Percentiles rank a stretch among this genome's conserved stretches.
Conservation (phyloP, 352 stramenopile species). For the Globisporangium megalacanthum region DNA sequence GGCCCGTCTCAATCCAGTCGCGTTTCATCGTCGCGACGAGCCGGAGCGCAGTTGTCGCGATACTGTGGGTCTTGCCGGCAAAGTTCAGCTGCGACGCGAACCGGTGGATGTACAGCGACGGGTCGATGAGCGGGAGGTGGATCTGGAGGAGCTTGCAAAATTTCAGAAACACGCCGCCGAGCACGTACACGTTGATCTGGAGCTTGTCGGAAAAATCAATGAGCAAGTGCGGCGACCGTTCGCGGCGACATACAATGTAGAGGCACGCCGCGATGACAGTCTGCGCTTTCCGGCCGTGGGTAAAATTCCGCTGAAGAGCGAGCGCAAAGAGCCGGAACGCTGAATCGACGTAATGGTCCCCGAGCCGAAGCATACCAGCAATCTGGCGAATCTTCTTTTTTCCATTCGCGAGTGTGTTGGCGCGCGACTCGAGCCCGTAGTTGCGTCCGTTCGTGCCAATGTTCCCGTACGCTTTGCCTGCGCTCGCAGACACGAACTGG, state of each 20-base stretch:
- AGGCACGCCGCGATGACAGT: conserved; percentile 97
- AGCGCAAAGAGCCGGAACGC: conserved; percentile 95
- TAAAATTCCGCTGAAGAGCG: conserved; percentile 97
- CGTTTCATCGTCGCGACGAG: conserved; percentile 97
- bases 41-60: conserved; percentile 94
- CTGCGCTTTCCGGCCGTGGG: conserved; percentile 92
- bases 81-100: conserved; percentile 98
- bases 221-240: conserved; percentile 98
- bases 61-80: conserved; percentile 89
- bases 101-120: conserved; percentile 97
- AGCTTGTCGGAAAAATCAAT: conserved; percentile 99
- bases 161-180: conserved; percentile 85
- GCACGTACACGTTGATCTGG: conserved; percentile 91
- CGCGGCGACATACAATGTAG: conserved; percentile 98
- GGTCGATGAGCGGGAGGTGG: conserved; percentile 97
- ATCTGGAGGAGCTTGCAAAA: conserved; percentile 94
- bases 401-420: conserved; percentile 95
- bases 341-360: conserved; percentile 94
- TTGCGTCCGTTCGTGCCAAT: conserved; percentile 85
- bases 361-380: conserved; percentile 90
- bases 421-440: conserved; percentile 92
- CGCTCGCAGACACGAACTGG: conserved; percentile 93
- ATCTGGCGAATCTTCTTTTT: conserved; percentile 93
- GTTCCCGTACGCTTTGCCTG: conserved; percentile 89
- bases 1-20: conserved; percentile 98